A percentile compares a stretch with the other conserved stretches of the same genome.
Evolutionary conservation across 805 yeast genomes (phyloP).

Genomic region (Cyberlindnera xylosilytica): DNA sequence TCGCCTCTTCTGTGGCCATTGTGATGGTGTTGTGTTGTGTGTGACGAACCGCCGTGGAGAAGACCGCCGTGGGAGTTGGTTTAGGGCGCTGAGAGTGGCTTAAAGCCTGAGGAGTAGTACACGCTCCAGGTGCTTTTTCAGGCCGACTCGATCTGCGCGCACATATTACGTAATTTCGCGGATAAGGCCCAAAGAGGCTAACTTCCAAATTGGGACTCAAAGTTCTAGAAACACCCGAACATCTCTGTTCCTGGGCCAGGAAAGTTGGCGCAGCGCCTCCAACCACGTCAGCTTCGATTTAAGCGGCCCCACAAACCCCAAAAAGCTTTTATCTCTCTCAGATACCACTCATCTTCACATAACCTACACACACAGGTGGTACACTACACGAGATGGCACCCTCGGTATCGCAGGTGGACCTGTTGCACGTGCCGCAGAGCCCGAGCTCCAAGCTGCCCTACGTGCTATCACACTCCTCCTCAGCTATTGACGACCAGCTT

Average conservation of each 20-base stretch:
- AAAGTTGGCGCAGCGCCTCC: too few relatives aligned
- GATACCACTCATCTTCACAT: background rate
- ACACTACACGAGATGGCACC: slow-evolving; percentile 5
- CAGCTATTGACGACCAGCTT: slow-evolving; percentile 2
- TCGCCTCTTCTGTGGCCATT: slow-evolving; percentile 37
- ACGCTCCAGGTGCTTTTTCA: background rate
- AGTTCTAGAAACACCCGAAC: too few relatives aligned
- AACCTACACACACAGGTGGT: background rate
- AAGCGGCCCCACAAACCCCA: too few relatives aligned
- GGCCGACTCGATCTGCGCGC: too few relatives aligned
- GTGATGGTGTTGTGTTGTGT: background rate
- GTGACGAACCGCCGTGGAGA: background rate
- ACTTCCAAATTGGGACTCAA: too few relatives aligned
- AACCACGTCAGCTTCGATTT: too few relatives aligned
- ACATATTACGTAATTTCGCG: slow-evolving; percentile 1
- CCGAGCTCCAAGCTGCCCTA: slow-evolving; percentile 3
- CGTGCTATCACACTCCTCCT: background rate
- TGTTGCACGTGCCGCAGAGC: slow-evolving; percentile 3
- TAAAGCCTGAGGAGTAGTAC: background rate
- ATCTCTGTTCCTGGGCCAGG: too few relatives aligned
- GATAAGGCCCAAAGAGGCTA: background rate
- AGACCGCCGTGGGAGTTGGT: background rate
- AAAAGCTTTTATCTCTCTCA: too few relatives aligned
- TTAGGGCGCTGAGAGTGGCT: background rate
- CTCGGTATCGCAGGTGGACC: slow-evolving; percentile 9